phyloP scores from a whole-genome alignment of 768 basidiomycete species.

The Termitomyces eurrhizus region DNA sequence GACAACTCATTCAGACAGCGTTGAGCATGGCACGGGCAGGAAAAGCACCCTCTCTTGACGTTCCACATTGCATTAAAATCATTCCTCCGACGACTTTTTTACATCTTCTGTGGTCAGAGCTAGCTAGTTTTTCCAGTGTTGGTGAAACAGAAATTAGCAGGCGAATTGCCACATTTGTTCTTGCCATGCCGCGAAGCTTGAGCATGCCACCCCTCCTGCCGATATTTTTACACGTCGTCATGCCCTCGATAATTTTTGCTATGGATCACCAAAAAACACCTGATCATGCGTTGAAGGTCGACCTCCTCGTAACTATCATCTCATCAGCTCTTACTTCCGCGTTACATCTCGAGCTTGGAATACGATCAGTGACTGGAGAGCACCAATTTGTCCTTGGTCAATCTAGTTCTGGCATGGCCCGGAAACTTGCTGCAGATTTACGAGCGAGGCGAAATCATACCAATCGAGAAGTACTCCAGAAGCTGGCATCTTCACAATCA shows the following conservation, averaged over 20 bases:
- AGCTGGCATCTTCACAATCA: constrained; percentile 54
- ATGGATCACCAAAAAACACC: constrained; percentile 51
- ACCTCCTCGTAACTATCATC: constrained; percentile 62
- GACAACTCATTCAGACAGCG: constrained; percentile 52
- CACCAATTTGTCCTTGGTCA: constrained; percentile 54
- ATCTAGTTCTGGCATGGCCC: constrained; percentile 58
- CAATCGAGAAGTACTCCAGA: constrained; percentile 52
- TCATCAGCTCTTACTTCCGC: constrained; percentile 65
- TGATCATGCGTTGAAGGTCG: constrained; percentile 55
- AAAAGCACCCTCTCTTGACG: constrained; percentile 61
- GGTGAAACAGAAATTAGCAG: constrained; percentile 61
- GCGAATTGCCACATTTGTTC: constrained; percentile 63
- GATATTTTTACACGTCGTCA: constrained; percentile 64
- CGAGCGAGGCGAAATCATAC: constrained; percentile 46
- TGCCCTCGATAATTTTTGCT: constrained; percentile 54
- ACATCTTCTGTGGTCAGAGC: constrained; percentile 63
- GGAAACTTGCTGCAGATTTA: constrained; percentile 61
- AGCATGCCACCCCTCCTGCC: constrained; percentile 62
- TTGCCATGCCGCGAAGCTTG: constrained; percentile 56
- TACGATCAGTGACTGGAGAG: constrained; percentile 50
- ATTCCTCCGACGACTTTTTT: constrained; percentile 60
- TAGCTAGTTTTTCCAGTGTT: constrained; percentile 46
- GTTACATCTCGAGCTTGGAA: constrained; percentile 68
- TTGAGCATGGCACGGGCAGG: constrained; percentile 55
- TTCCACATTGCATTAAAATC: constrained; percentile 61